Base-by-base conservation (phyloP, 176 grass and related monocot genomes). In the Echinochloa phyllopogon region DNA sequence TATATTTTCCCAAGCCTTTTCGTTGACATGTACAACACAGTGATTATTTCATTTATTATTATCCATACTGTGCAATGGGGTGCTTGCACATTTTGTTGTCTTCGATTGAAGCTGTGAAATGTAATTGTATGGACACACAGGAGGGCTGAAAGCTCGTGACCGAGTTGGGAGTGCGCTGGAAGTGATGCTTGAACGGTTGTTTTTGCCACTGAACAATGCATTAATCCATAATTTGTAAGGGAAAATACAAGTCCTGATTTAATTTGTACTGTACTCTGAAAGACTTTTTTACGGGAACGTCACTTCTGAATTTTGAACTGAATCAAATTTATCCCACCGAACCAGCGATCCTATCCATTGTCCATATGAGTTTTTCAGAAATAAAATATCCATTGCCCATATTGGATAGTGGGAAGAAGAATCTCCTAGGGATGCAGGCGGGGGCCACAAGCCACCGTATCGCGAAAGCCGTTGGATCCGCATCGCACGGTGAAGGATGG, bases 21-120 rank as follows among this genome's bases (percentile, higher is more conserved):
- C 39, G 49, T 78, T 86, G 83, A 86, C 83, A 73, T 86, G 84
- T 86, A 81, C 25, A 56, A 72, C 64, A 82, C 45, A 90, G 77
- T 51, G 74, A 85, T 76, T 76, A 69, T 89, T 86, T 78, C 79
- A 74, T 90, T 86, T 82, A 38, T 81, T 47, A 60, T 84, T 10
- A 67, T 27, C 72, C 71, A 78, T 43, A 81, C 6, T 61, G 76
- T 75, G 69, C 50, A 52, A 58, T 73, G 56, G 65, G 72, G 80
- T 73, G 81, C 25, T 80, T 72, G 69, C 66, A 84, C 59, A 53
- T 18, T 55, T 59, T 57, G 25, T 76, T 58, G 20, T 25, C 11
- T 39, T 80, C 27, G 39, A 52, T 11, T 48, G 61, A 68, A 67
- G 37, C 27, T 38, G 17, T 63, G 41, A 20, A 64, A 44, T 49